phyloP scores from a whole-genome alignment of 768 basidiomycete genomes.

The Tylopilus subfusipes region DNA sequence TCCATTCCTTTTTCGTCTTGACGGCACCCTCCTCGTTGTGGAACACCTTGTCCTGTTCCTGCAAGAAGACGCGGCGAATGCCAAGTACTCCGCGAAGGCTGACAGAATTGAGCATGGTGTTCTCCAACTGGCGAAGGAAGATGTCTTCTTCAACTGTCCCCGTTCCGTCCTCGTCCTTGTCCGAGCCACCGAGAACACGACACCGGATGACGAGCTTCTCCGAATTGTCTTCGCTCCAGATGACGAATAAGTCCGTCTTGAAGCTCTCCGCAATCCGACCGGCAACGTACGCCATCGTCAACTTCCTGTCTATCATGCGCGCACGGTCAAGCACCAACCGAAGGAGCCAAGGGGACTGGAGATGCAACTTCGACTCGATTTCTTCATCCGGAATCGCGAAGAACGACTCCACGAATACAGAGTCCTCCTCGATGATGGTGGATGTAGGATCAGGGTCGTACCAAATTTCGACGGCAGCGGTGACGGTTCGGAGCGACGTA shows the following conservation, averaged over 20 bases:
- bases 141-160: constrained; percentile 86
- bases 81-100: constrained; percentile 89
- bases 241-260: constrained; percentile 94
- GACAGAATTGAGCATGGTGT: constrained; percentile 94
- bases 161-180: constrained; percentile 81
- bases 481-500: constrained; percentile 91
- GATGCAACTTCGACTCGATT: constrained; percentile 82
- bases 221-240: constrained; percentile 98
- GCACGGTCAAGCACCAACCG: constrained; percentile 95
- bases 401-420: constrained; percentile 96
- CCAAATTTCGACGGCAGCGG: constrained; percentile 94
- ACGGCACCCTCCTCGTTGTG: constrained; percentile 65
- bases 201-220: constrained; percentile 97
- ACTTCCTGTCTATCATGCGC: constrained; percentile 96
- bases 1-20: constrained; percentile 76
- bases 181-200: constrained; percentile 79
- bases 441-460: constrained; percentile 91
- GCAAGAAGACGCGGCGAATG: constrained; percentile 91
- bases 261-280: constrained; percentile 92
- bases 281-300: constrained; percentile 93
- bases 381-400: constrained; percentile 99
- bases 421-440: constrained; percentile 95
- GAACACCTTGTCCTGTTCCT: constrained; percentile 77
- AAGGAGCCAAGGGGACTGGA: constrained; percentile 96
- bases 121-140: constrained; percentile 94